Conservation (phyloP, 768 basidiomycete species). For the Leccinellum luteum region DNA sequence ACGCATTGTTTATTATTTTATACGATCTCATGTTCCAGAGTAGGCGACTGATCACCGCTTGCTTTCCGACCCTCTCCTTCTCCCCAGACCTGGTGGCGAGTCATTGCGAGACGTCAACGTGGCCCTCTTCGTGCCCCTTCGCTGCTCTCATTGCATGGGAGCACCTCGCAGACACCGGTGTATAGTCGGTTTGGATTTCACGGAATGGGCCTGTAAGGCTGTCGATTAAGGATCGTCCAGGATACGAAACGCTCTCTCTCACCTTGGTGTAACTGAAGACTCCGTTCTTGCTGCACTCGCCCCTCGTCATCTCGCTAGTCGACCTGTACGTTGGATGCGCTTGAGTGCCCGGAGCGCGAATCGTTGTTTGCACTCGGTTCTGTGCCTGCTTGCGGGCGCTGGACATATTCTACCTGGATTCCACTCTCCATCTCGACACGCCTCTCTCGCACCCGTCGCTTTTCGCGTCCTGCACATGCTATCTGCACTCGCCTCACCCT, state of each 20-base stretch:
- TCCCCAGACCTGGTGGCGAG: slow-evolving; percentile 19
- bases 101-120: slow-evolving; percentile 26
- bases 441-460: slow-evolving; percentile 13
- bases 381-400: slow-evolving; percentile 28
- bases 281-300: slow-evolving; percentile 22
- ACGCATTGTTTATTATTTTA: slow-evolving; percentile 46
- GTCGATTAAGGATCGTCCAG: slow-evolving; percentile 22
- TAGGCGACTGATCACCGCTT: slow-evolving; percentile 48
- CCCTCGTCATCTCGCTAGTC: slow-evolving; percentile 39
- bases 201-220: slow-evolving; percentile 26
- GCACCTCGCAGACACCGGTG: slow-evolving; percentile 22
- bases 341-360: slow-evolving; percentile 23
- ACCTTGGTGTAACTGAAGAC: neutral
- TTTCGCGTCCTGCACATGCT: slow-evolving; percentile 12
- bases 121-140: slow-evolving; percentile 22
- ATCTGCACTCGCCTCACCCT: slow-evolving; percentile 14
- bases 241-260: slow-evolving; percentile 6
- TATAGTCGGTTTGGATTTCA: slow-evolving; percentile 24
- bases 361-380: slow-evolving; percentile 10
- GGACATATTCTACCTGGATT: slow-evolving; percentile 15
- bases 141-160: slow-evolving; percentile 37
- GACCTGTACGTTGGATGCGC: slow-evolving; percentile 22
- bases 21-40: slow-evolving; percentile 28
- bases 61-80: slow-evolving; percentile 23
- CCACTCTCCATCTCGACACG: slow-evolving; percentile 24